Evolutionary conservation across 2,329 filamentous ascomycete genomes (phyloP).

Genomic region (Reticulascus tulasneorum): DNA sequence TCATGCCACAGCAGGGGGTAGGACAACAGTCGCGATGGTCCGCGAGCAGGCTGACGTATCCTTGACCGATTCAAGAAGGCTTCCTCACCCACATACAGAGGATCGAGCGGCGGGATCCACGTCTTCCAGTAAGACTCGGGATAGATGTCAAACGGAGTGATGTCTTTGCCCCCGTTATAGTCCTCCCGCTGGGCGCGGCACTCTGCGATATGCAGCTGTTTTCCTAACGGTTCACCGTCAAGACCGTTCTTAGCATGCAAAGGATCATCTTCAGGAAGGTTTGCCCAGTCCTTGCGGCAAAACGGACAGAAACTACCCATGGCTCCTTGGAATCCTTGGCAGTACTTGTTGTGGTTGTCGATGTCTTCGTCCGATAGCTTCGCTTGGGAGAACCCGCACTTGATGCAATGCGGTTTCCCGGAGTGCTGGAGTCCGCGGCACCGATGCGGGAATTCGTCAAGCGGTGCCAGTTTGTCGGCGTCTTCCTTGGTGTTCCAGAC

Average conservation of each 20-base stretch:
- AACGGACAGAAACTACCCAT: slow-evolving; percentile 18
- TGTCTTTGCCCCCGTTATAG: background rate
- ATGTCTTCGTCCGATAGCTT: slow-evolving; percentile 3
- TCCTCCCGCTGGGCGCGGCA: background rate
- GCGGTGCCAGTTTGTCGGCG: slow-evolving; percentile 3
- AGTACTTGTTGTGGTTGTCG: slow-evolving; percentile 13
- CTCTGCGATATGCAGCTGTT: slow-evolving; percentile 4
- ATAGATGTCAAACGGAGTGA: slow-evolving; percentile 14
- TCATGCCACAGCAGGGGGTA: slow-evolving; percentile 11
- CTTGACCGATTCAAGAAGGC: background rate
- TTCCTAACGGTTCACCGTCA: no score
- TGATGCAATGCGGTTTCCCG: slow-evolving; percentile 12
- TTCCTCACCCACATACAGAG: slow-evolving; percentile 7
- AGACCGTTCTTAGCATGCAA: no score
- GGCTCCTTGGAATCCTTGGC: slow-evolving; percentile 12
- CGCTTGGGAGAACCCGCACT: slow-evolving; percentile 12
- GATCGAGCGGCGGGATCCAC: slow-evolving; percentile 3
- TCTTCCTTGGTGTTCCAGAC: slow-evolving; percentile 10
- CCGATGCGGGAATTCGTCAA: slow-evolving; percentile 11
- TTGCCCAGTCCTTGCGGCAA: slow-evolving; percentile 9
- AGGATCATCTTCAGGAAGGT: background rate
- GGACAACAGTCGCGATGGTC: slow-evolving; percentile 4
- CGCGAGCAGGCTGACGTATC: background rate
- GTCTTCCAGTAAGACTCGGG: slow-evolving; percentile 6
- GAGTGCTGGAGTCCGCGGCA: slow-evolving; percentile 9